Conservation (phyloP, 75 land plant genomes). For the Pinus taeda region DNA sequence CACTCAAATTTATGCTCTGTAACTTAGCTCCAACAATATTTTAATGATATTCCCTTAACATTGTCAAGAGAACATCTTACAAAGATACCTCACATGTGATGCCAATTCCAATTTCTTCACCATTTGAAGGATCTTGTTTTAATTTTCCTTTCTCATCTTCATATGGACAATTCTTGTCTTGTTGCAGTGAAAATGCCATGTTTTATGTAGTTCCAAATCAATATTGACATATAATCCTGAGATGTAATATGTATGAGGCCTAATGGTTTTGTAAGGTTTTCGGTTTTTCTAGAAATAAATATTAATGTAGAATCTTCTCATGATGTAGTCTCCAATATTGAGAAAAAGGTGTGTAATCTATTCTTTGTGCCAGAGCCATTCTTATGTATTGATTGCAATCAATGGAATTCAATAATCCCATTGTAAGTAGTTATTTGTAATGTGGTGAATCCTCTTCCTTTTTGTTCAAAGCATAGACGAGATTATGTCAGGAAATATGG, state of each 20-base stretch:
- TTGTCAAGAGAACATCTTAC: background rate
- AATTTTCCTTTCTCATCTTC: background rate
- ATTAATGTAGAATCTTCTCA: slow-evolving; percentile 56
- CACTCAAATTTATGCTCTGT: no score
- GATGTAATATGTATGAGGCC: slow-evolving; percentile 44
- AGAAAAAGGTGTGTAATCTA: slow-evolving; percentile 66
- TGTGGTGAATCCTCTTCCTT: slow-evolving; percentile 70
- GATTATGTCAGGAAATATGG: slow-evolving; percentile 56
- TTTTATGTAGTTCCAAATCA: slow-evolving; percentile 75
- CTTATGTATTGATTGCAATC: slow-evolving; percentile 59
- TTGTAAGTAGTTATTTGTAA: slow-evolving; percentile 49
- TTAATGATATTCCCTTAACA: background rate
- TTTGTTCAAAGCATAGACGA: slow-evolving; percentile 68
- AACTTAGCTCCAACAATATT: slow-evolving; percentile 7
- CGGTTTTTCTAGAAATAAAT: slow-evolving; percentile 40
- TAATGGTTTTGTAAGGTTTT: slow-evolving; percentile 46
- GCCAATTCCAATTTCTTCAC: background rate
- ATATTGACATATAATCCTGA: slow-evolving; percentile 65
- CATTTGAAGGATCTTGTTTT: slow-evolving; percentile 6
- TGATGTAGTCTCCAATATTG: slow-evolving; percentile 74
- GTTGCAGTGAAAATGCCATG: slow-evolving; percentile 28
- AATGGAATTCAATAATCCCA: slow-evolving; percentile 66
- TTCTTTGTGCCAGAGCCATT: slow-evolving; percentile 53
- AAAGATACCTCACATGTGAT: background rate
- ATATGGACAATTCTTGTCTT: background rate